phyloP scores from a whole-genome alignment of 2,329 filamentous ascomycete species.

The Furcasterigmium sp. region DNA sequence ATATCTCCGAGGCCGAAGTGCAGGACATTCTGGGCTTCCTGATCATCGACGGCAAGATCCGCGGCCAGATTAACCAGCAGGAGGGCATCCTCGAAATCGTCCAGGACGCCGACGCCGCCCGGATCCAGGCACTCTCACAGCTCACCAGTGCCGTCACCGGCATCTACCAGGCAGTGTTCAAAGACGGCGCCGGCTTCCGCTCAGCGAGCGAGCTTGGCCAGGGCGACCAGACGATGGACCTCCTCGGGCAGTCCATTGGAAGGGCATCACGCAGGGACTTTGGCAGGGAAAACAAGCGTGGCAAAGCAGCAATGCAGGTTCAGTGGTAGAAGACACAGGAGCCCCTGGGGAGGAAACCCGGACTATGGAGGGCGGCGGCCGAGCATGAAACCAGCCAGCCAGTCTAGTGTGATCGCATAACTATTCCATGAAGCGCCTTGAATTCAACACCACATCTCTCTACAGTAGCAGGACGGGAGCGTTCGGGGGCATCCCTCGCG shows the following conservation, averaged over 20 bases:
- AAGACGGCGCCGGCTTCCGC: slow-evolving; percentile 69
- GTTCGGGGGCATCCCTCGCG: too few relatives aligned
- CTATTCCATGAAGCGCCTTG: too few relatives aligned
- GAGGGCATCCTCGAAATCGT: slow-evolving; percentile 78
- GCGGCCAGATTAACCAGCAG: slow-evolving; percentile 85
- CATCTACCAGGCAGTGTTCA: slow-evolving; percentile 68
- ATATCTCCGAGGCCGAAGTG: slow-evolving; percentile 79
- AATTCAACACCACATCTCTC: too few relatives aligned
- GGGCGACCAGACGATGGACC: slow-evolving; percentile 23
- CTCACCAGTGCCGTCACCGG: slow-evolving; percentile 66
- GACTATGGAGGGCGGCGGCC: too few relatives aligned
- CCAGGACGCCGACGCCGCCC: slow-evolving; percentile 66
- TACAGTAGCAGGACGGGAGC: too few relatives aligned
- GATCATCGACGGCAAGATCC: slow-evolving; percentile 83
- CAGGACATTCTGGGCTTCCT: slow-evolving; percentile 94
- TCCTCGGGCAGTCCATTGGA: slow-evolving; percentile 13
- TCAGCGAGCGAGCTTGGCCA: slow-evolving; percentile 16
- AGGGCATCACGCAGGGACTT: slow-evolving; percentile 8
- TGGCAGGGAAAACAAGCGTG: slow-evolving; percentile 1
- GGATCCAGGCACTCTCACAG: slow-evolving; percentile 65
- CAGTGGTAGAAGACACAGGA: slow-evolving; percentile 1
- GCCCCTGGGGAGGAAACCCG: too few relatives aligned
- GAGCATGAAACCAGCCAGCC: too few relatives aligned
- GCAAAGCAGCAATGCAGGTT: background rate
- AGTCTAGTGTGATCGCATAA: too few relatives aligned